A percentile compares a stretch with the other conserved stretches of the same genome.
Conservation (phyloP, 2,329 filamentous ascomycete genomes). For the Diaporthe sp. region DNA sequence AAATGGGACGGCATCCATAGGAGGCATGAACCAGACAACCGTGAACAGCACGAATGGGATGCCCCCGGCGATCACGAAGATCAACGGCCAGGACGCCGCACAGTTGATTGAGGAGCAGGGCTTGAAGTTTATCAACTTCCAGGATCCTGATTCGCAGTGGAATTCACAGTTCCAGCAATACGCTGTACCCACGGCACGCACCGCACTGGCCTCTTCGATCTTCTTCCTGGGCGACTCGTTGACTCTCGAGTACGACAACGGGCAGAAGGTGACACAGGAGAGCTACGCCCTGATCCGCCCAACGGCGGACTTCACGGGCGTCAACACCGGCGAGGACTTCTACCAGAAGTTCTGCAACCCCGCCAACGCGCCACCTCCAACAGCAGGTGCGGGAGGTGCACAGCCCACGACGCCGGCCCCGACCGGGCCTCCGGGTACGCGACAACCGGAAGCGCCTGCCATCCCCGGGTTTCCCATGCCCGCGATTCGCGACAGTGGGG, state of each 20-base stretch:
- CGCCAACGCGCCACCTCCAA: slow-evolving; percentile 14
- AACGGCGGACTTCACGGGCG: slow-evolving; percentile 49
- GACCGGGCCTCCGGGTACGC: slow-evolving; percentile 33
- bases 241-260: slow-evolving; percentile 53
- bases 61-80: slow-evolving; percentile 65
- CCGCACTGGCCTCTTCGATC: slow-evolving; percentile 46
- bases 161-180: slow-evolving; percentile 50
- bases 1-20: slow-evolving; percentile 51
- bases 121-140: slow-evolving; percentile 60
- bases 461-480: slow-evolving; percentile 50
- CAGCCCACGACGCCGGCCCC: slow-evolving; percentile 10
- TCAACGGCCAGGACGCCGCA: slow-evolving; percentile 69
- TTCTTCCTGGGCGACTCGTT: slow-evolving; percentile 49
- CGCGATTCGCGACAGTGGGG: slow-evolving; percentile 47
- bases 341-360: slow-evolving; percentile 54
- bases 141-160: slow-evolving; percentile 71
- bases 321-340: slow-evolving; percentile 53
- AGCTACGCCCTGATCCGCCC: slow-evolving; percentile 46
- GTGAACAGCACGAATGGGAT: slow-evolving; percentile 40
- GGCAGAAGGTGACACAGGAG: slow-evolving; percentile 48
- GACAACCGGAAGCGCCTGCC: slow-evolving; percentile 38
- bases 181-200: slow-evolving; percentile 44
- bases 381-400: slow-evolving; percentile 36
- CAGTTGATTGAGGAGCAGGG: slow-evolving; percentile 63
- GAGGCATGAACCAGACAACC: slow-evolving; percentile 34